Base-by-base conservation (phyloP, 345 rosid species). In the Citrus hindsii region DNA sequence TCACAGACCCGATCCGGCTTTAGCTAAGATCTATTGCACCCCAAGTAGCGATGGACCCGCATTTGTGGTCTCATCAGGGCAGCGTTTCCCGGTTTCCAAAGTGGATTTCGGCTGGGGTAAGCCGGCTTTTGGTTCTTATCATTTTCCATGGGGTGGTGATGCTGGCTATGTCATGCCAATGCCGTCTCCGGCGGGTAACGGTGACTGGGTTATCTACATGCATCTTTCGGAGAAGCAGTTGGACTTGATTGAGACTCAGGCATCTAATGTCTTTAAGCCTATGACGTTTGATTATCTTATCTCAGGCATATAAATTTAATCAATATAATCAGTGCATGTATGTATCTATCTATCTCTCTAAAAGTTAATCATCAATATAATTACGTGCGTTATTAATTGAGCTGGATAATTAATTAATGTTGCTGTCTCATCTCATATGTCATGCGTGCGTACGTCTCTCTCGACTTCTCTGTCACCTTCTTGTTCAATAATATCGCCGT, bases 41-140 rank as follows among this genome's bases (percentile, higher is more conserved):
- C 87, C 76, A 21, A 79, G 76, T 0, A 83, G 85, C 1, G 90
- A 86, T 6, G 90, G 86, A 21, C 94, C 94, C 0, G 89, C 94
- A 2, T 80, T 93, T 32, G 96, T 92, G 77, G 91, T 93, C 67
- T 93, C 98, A 12, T 93, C 94, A 2, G 96, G 98, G 9, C 92
- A 83, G 56, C 79, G 77, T 40, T 90, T 93, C 69, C 93, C 96
- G 2, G 86, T 83, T 37, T 40, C 53, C 1, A 68, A 75, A 73
- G 82, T 89, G 24, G 86, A 93, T 73, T 92, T 90, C 42, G 93
- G 92, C 19, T 91, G 93, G 92, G 94, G 89, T 1, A 46, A 37
- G 56, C 91, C 94, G 0, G 19, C 46, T 9, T 86, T 91, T 4
- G 91, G 91, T 12, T 91, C 93, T 0, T 91, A 88, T 69, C 90